phyloP scores from a whole-genome alignment of 495 filamentous ascomycete species.

The Penicillium cataractarum region DNA sequence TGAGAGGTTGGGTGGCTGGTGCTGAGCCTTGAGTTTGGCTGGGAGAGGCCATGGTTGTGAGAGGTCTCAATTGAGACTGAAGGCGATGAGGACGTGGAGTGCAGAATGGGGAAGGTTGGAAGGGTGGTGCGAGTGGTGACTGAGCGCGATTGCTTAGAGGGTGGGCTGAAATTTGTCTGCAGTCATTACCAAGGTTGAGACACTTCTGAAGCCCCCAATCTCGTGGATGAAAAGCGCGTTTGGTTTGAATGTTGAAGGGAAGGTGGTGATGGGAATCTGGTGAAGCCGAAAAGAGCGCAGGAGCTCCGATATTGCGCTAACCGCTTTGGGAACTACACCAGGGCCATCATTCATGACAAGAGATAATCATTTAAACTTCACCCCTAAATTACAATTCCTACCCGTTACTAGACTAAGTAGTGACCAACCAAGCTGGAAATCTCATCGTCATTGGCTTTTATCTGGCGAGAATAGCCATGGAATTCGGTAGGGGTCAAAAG shows the following conservation, averaged over 20 bases:
- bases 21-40: conserved; percentile 38
- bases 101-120: background rate
- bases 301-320: conserved; percentile 30
- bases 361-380: background rate
- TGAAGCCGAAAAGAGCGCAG: conserved; percentile 29
- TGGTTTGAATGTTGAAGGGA: conserved; percentile 5
- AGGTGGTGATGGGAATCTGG: conserved; percentile 12
- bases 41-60: conserved; percentile 45
- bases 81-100: conserved; percentile 6
- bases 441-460: too few relatives aligned
- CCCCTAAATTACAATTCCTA: too few relatives aligned
- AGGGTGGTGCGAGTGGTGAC: conserved; percentile 13
- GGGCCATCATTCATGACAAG: background rate
- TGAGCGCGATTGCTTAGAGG: conserved; percentile 6
- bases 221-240: conserved; percentile 1
- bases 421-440: too few relatives aligned
- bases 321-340: conserved; percentile 21
- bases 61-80: conserved; percentile 7
- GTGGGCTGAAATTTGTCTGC: background rate
- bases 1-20: conserved; percentile 46
- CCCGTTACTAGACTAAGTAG: too few relatives aligned
- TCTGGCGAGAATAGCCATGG: too few relatives aligned
- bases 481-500: too few relatives aligned
- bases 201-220: background rate
- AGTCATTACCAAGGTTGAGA: conserved; percentile 7